Percentiles rank a stretch among this genome's conserved stretches.
These are phyloP conservation scores for Orbilia quercus DNA, from an alignment of 2,329 filamentous ascomycete species.

Conservation along the genomic window DNA sequence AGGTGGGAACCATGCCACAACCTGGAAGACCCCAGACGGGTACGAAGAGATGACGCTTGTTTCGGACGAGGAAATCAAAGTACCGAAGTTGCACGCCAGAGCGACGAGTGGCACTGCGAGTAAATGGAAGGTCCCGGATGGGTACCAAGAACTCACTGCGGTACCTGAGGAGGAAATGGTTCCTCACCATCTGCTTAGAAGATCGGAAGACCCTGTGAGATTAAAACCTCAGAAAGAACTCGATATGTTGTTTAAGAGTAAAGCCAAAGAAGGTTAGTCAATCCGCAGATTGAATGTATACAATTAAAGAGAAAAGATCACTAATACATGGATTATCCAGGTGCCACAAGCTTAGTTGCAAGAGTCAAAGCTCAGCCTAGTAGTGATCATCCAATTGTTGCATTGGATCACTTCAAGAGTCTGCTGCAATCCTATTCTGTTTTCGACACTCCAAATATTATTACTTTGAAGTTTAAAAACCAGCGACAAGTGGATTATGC, in stretches of 20 bases:
- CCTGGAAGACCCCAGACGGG: not conserved
- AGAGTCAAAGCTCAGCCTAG: slow-evolving; percentile 1
- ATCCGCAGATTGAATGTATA: too few relatives aligned
- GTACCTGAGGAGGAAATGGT: slow-evolving; percentile 8
- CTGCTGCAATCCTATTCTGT: slow-evolving; percentile 4
- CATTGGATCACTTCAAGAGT: slow-evolving; percentile 8
- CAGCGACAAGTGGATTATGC: not conserved
- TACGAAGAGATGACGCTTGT: slow-evolving; percentile 3
- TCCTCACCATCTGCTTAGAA: slow-evolving; percentile 5
- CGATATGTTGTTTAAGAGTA: slow-evolving; percentile 2
- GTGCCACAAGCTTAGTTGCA: not conserved
- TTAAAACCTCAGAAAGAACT: slow-evolving; percentile 9
- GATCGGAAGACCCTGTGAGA: slow-evolving; percentile 14
- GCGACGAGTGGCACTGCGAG: not conserved
- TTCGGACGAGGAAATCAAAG: slow-evolving; percentile 1
- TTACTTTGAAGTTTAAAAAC: slow-evolving; percentile 19
- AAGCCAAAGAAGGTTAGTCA: not conserved
- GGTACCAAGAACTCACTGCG: slow-evolving; percentile 17
- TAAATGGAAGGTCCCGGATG: slow-evolving; percentile 20
- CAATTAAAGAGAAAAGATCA: too few relatives aligned
- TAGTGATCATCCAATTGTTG: slow-evolving; percentile 15
- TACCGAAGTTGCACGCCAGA: not conserved
- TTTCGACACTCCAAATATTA: slow-evolving; percentile 7
- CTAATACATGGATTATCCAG: not conserved
- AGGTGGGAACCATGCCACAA: not conserved